phyloP scores from a whole-genome alignment of 768 basidiomycete genomes.

The Asterophora parasitica region DNA sequence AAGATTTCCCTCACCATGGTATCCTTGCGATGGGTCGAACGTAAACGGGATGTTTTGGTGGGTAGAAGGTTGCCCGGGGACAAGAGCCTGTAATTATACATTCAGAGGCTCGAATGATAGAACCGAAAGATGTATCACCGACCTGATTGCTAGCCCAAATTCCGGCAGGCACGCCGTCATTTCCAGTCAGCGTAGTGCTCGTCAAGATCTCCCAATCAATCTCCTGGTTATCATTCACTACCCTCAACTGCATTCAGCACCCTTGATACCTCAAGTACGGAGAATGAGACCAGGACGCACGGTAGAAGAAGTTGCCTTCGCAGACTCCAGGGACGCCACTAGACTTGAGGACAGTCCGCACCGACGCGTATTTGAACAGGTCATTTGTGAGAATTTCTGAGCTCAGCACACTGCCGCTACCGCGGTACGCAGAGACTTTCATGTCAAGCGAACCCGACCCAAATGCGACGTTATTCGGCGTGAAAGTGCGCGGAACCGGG shows the following conservation, averaged over 20 bases:
- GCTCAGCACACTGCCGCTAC: slow-evolving; percentile 24
- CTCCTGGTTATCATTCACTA: slow-evolving; percentile 29
- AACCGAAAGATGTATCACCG: background rate
- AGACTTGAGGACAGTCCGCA: slow-evolving; percentile 30
- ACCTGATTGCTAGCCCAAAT: slow-evolving; percentile 35
- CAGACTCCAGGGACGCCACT: slow-evolving; percentile 28
- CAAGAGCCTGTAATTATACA: slow-evolving; percentile 16
- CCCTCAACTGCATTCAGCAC: background rate
- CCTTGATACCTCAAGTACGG: background rate
- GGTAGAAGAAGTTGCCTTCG: slow-evolving; percentile 34
- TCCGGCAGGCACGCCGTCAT: slow-evolving; percentile 25
- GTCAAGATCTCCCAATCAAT: slow-evolving; percentile 33
- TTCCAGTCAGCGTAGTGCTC: slow-evolving; percentile 24
- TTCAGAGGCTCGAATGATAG: background rate
- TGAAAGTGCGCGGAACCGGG: slow-evolving; percentile 23
- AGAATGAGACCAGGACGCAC: slow-evolving; percentile 16
- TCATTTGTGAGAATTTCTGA: slow-evolving; percentile 27
- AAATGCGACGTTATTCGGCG: slow-evolving; percentile 25
- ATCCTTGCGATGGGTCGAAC: slow-evolving; percentile 29
- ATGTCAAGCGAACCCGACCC: slow-evolving; percentile 28
- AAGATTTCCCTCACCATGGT: slow-evolving; percentile 24
- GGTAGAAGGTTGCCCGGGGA: slow-evolving; percentile 16
- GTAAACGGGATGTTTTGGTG: slow-evolving; percentile 23
- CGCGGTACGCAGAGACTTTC: slow-evolving; percentile 28
- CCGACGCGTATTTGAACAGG: slow-evolving; percentile 28